A percentile compares a stretch with the other conserved stretches of the same genome.
Evolutionary conservation across 306 rosid species (phyloP).

Genomic region (Fragaria iinumae): DNA sequence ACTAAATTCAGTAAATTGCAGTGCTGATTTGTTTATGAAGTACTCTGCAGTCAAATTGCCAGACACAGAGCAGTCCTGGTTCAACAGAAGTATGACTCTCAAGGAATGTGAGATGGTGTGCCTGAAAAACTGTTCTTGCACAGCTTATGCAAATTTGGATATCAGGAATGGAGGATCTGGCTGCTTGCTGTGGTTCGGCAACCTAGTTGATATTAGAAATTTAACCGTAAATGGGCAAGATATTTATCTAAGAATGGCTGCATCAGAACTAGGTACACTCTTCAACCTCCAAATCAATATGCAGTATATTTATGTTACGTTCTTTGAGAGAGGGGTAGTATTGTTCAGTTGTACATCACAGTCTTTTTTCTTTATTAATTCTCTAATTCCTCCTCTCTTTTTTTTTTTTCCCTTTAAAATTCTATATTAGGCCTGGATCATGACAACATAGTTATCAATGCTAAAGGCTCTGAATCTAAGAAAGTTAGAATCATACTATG

Average conservation of each 20-base stretch:
- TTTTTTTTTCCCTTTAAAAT: not conserved
- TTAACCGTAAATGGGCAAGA: constrained; percentile 36
- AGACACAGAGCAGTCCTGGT: constrained; percentile 10
- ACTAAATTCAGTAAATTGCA: not conserved
- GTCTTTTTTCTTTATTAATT: not conserved
- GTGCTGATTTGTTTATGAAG: not conserved
- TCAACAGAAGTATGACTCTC: not conserved
- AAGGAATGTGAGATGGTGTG: constrained; percentile 1
- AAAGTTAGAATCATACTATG: not conserved
- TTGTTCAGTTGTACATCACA: not conserved
- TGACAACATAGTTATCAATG: not conserved
- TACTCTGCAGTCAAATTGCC: not conserved
- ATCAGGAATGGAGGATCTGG: constrained; percentile 37
- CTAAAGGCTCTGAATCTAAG: not conserved
- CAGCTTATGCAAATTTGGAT: constrained; percentile 9
- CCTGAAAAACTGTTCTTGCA: constrained; percentile 9
- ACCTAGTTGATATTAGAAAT: constrained; percentile 28
- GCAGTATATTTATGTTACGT: not conserved
- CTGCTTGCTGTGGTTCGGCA: constrained; percentile 44
- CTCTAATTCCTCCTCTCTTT: not conserved
- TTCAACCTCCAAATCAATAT: not conserved
- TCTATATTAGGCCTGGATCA: not conserved
- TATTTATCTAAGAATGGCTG: constrained; percentile 31
- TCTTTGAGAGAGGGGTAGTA: not conserved
- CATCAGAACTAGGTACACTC: constrained; percentile 37